Conservation (phyloP, 2,329 filamentous ascomycete genomes). For the Stemphylium beticola region DNA sequence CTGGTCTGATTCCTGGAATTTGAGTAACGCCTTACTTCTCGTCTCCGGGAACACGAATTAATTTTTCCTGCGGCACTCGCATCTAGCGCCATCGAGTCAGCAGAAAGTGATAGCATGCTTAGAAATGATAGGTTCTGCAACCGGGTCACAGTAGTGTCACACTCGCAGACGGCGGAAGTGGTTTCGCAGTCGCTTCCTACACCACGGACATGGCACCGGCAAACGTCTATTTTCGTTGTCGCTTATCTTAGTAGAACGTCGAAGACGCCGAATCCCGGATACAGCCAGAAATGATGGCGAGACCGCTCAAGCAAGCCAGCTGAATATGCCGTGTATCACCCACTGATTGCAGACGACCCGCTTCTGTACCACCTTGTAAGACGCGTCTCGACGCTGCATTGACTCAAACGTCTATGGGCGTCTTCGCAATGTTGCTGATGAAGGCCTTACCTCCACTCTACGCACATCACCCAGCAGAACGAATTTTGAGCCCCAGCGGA, state of each 20-base stretch:
- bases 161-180: background rate
- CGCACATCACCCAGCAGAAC: background rate
- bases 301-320: background rate
- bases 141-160: background rate
- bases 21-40: background rate
- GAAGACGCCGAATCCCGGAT: constrained; percentile 2
- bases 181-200: background rate
- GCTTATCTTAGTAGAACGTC: background rate
- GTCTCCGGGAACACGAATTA: background rate
- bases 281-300: background rate
- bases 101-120: background rate
- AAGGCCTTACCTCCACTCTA: background rate
- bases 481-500: background rate
- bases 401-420: background rate
- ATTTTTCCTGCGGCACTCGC: background rate
- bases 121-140: background rate
- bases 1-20: background rate
- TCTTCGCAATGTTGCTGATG: background rate
- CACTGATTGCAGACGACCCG: background rate
- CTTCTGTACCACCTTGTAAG: background rate
- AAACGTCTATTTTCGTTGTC: background rate
- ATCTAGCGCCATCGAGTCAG: background rate
- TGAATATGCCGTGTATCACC: background rate
- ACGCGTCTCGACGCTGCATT: background rate
- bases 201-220: background rate